Percentiles rank a stretch among this genome's conserved stretches.
Conservation (phyloP, 2,329 filamentous ascomycete genomes). For the Fusarium tjaetaba region DNA sequence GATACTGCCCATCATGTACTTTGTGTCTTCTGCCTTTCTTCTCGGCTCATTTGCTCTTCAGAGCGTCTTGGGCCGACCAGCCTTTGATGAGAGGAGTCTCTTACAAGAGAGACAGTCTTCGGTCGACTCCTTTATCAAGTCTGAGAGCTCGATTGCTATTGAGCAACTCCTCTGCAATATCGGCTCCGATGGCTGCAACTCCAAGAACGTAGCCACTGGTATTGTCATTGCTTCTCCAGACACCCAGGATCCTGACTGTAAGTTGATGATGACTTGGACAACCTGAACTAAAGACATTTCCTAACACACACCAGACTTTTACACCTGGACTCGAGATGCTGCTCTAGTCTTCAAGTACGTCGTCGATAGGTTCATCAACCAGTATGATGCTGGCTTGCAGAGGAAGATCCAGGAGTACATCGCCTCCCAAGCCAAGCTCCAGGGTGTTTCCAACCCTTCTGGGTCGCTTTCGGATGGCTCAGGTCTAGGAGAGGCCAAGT, state of each 20-base stretch:
- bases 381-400: conserved; percentile 68
- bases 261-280: conserved; percentile 37
- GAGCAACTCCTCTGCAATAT: conserved; percentile 68
- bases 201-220: conserved; percentile 58
- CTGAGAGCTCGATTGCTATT: conserved; percentile 62
- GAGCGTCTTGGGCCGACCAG: conserved; percentile 59
- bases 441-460: conserved; percentile 75
- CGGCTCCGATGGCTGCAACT: conserved; percentile 62
- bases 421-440: conserved; percentile 71
- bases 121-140: conserved; percentile 63
- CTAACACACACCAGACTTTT: conserved; percentile 67
- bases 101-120: conserved; percentile 54
- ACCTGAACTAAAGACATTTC: neutral
- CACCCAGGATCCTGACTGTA: conserved; percentile 65
- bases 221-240: conserved; percentile 68
- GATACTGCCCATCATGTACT: conserved; percentile 59
- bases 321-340: conserved; percentile 81
- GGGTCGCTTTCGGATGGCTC: conserved; percentile 63
- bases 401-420: conserved; percentile 74
- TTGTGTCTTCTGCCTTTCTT: conserved; percentile 60
- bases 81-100: conserved; percentile 42
- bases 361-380: conserved; percentile 70
- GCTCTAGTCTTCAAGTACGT: conserved; percentile 76
- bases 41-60: conserved; percentile 63
- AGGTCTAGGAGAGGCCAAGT: conserved; percentile 79